Evolutionary conservation across 768 basidiomycete species (phyloP), one percentile per base, ranked within the genome.

Genomic region (Xerocomus brunneocitrinus): DNA sequence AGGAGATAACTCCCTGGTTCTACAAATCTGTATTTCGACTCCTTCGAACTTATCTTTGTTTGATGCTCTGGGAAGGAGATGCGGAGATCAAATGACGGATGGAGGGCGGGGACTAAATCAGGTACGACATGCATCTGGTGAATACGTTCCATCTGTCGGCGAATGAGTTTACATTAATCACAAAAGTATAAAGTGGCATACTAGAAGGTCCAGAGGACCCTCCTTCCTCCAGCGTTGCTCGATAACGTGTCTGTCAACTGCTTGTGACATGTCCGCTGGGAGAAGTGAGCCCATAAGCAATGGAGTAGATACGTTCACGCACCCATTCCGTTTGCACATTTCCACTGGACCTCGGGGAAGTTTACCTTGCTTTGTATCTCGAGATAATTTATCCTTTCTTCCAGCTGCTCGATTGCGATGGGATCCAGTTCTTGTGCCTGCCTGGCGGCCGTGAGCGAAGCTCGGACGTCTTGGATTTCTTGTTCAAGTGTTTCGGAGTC

Each of bases 61-160:
- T 48, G 42, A 3, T 65, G 55, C 49, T 70, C 70, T n/a, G 73
- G 78, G 59, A 79, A 81, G 22, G 79, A 77, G 47, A 95, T 69
- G 25, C 81, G 83, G 12, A 98, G 72, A 63, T 95, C 91, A 35
- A 91, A 62, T 16, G 82, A 80, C 0, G 92, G 91, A 47, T 78
- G 80, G 8, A 95, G 65, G 35, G 73, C 73, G 1, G 89, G 82
- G 16, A 98, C 67, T 10, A 95, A 73, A 64, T 99, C 95, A 0
- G 95, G 95, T 2, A 97, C 76, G 53, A 98, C 85, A 47, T 85
- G 73, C 91, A 97, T 92, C 72, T 94, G 90, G 60, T 91, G 78
- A 42, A 98, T 64, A 64, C 95, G 87, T 65, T 97, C 90, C 92
- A 97, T 97, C 88, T 94, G 64, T 7, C 30, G 30, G 19, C 38